Evolutionary conservation across 768 basidiomycete genomes (phyloP), one percentile per base, ranked within the genome.

Genomic region (Pisolithus sp.): DNA sequence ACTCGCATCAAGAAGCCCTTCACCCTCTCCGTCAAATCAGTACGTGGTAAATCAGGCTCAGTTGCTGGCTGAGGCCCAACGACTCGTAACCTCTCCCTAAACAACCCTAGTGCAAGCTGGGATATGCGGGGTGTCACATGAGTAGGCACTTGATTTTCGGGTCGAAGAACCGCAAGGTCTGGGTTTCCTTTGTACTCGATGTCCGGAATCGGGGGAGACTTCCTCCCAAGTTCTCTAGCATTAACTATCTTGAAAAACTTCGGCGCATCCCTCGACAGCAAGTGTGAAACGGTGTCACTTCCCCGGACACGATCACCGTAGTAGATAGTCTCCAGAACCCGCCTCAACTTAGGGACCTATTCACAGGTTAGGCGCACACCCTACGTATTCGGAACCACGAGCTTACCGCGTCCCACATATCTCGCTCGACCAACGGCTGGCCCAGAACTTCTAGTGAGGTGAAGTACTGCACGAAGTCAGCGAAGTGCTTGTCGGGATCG

Each of bases 121-220:
- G 73, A 74, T 41, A 89, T 81, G 18, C 73, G 69, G 0, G 80
- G 79, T 0, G 86, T 88, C 7, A 89, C 84, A 44, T 78, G 77
- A 0, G 85, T 87, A 5, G 70, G 66, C 17, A 65, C 75, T 56
- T 81, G 79, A 28, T 76, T 75, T 55, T 80, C 79, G 0, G 73
- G 63, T 21, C 72, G 78, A 17, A 88, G 70, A 2, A 85, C 79
- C 2, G 73, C 76, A 4, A 78, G 56, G 57, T 89, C 87, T 5
- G 72, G 67, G 57, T 82, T 79, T 0, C 74, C 75, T 0, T 41
- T 59, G 50, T 57, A 58, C 3, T 58, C 40, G 12, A 53, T 24
- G 8, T 17, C 41, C 10, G 46, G 18, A n/a, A 53, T 51, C 6
- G 51, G 39, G 0, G 10, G 23, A 13, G 48, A 37, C 23, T 26